Percentiles rank a stretch among this genome's conserved stretches.
Conservation (phyloP, 2,329 filamentous ascomycete genomes). For the Cyphellophora europaea region DNA sequence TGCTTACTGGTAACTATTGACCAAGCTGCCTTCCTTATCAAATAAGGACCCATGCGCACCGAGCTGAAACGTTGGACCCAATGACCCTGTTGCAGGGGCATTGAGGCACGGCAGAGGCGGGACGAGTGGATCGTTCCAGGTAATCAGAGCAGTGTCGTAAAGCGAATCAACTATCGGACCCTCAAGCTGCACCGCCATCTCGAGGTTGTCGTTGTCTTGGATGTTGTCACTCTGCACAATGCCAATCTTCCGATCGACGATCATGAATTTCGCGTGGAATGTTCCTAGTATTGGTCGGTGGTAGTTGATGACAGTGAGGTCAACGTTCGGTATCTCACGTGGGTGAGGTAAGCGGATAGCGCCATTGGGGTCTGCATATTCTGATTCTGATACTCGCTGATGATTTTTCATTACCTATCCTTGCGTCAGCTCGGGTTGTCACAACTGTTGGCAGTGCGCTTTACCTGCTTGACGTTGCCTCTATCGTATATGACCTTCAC, state of each 20-base stretch:
- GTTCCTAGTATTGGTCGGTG: constrained; percentile 63
- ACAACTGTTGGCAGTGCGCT: too few species aligned
- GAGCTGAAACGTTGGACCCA: constrained; percentile 17
- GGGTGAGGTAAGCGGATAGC: constrained; percentile 52
- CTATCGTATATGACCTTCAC: constrained; percentile 71
- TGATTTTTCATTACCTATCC: constrained; percentile 48
- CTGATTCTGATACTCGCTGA: constrained; percentile 46
- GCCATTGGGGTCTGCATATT: constrained; percentile 42
- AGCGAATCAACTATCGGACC: constrained; percentile 67
- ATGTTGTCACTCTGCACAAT: constrained; percentile 73
- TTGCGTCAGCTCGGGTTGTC: too few species aligned
- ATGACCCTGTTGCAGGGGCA: constrained; percentile 35
- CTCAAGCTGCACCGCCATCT: constrained; percentile 71
- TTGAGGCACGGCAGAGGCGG: constrained; percentile 49
- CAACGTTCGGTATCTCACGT: constrained; percentile 60
- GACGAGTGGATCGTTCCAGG: constrained; percentile 57
- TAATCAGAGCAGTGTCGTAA: constrained; percentile 65
- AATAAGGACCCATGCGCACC: constrained; percentile 13
- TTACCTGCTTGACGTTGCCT: constrained; percentile 52
- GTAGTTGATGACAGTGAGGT: constrained; percentile 64
- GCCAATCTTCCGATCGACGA: constrained; percentile 63
- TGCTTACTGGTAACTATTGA: background rate
- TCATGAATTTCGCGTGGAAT: constrained; percentile 68
- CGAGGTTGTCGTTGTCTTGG: constrained; percentile 66
- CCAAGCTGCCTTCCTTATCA: constrained; percentile 10